phyloP scores from a whole-genome alignment of 176 grass and related monocot species.

The Lolium rigidum region DNA sequence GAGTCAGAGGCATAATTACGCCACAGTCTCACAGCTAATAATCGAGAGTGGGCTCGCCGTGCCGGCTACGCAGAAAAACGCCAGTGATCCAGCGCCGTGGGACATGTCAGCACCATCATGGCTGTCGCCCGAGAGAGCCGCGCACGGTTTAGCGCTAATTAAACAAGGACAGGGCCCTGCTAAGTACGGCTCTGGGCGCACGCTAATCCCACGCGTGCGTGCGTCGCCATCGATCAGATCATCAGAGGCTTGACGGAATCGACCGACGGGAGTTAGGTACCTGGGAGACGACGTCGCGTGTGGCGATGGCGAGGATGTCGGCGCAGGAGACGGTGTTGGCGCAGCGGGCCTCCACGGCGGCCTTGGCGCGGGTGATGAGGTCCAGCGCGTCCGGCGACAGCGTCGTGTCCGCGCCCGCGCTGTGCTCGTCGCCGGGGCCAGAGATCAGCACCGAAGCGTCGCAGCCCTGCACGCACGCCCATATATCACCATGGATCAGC shows the following conservation, averaged over 20 bases:
- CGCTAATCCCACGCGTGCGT: not conserved
- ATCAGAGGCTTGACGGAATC: not conserved
- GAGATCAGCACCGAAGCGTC: conserved; percentile 77
- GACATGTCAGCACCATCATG: conserved; percentile 42
- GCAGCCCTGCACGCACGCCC: conserved; percentile 56
- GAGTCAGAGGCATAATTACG: not conserved
- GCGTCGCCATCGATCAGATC: not conserved
- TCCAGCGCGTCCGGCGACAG: conserved; percentile 67
- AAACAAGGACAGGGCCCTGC: not conserved
- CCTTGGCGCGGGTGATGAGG: conserved; percentile 68
- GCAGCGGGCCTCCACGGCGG: conserved; percentile 69
- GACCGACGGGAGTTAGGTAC: conserved; percentile 13
- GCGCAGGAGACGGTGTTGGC: conserved; percentile 79
- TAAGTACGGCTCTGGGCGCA: not conserved
- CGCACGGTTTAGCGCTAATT: not conserved
- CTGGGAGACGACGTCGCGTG: conserved; percentile 72
- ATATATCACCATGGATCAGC: not conserved
- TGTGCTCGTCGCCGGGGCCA: conserved; percentile 53
- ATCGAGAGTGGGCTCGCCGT: not conserved
- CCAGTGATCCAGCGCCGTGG: not conserved
- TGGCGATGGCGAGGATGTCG: conserved; percentile 73
- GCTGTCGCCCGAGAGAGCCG: conserved; percentile 24
- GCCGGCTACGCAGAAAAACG: not conserved
- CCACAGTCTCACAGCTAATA: not conserved
- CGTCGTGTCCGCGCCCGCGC: conserved; percentile 63